Conservation (phyloP, 495 filamentous ascomycete species). For the Aspergillus cristatus region DNA sequence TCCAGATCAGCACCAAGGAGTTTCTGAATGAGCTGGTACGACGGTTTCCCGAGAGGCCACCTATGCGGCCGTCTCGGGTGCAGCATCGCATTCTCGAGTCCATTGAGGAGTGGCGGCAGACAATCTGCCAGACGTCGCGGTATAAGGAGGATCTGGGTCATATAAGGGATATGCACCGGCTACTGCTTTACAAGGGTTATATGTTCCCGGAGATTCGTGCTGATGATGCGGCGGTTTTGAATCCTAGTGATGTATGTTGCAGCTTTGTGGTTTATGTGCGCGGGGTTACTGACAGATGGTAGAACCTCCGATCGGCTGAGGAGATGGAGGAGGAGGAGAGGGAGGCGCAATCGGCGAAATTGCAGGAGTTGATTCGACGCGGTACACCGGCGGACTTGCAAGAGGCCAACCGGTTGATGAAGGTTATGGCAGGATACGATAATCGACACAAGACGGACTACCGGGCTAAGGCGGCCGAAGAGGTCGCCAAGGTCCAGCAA, state of each 20-base stretch:
- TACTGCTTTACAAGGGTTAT: conserved; percentile 95
- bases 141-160: conserved; percentile 96
- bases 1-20: conserved; percentile 97
- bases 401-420: conserved; percentile 95
- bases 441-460: conserved; percentile 94
- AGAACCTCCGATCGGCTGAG: conserved; percentile 93
- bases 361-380: conserved; percentile 91
- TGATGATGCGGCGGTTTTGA: conserved; percentile 94
- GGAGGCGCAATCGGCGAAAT: conserved; percentile 90
- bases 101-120: conserved; percentile 97
- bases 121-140: conserved; percentile 93
- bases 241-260: conserved; percentile 84
- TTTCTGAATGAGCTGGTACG: conserved; percentile 98
- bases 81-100: conserved; percentile 90
- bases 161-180: conserved; percentile 94
- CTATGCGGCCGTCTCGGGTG: conserved; percentile 73
- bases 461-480: conserved; percentile 91
- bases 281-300: conserved; percentile 20
- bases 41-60: conserved; percentile 88
- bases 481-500: conserved; percentile 82
- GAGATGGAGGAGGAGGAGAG: conserved; percentile 98
- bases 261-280: background rate
- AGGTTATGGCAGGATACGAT: conserved; percentile 96
- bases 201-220: conserved; percentile 81
- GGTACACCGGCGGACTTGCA: conserved; percentile 87